A percentile compares a stretch with the other conserved stretches of the same genome.
Evolutionary conservation across 2,329 filamentous ascomycete genomes (phyloP).

Genomic region (Trichophyton simii): DNA sequence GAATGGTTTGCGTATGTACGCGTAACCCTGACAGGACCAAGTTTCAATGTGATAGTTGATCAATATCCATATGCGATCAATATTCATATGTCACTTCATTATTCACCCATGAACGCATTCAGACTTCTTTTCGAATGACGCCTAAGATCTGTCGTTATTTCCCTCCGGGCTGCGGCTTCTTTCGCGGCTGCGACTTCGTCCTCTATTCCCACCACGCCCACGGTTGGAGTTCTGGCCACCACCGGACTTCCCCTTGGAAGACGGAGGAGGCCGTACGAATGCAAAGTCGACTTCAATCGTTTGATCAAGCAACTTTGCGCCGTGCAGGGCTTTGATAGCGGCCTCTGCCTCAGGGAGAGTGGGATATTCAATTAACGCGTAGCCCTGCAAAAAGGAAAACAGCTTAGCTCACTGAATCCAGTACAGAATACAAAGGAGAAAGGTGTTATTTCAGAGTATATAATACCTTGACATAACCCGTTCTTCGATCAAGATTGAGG

Average conservation of each 20-base stretch:
- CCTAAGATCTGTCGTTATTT: slow-evolving; percentile 19
- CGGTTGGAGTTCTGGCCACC: slow-evolving; percentile 18
- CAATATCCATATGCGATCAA: not conserved
- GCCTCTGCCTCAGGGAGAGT: slow-evolving; percentile 51
- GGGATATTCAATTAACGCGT: slow-evolving; percentile 54
- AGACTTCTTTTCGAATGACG: not conserved
- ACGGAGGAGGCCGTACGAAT: slow-evolving; percentile 50
- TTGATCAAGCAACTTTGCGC: slow-evolving; percentile 50
- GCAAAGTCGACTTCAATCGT: slow-evolving; percentile 54
- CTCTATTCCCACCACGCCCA: slow-evolving; percentile 32
- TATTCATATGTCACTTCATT: not conserved
- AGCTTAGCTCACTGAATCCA: not conserved
- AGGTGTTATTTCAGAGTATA: not conserved
- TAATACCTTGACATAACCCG: slow-evolving; percentile 54
- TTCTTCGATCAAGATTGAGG: slow-evolving; percentile 52
- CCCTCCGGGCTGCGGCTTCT: slow-evolving; percentile 35
- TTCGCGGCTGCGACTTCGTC: slow-evolving; percentile 34
- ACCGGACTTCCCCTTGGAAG: slow-evolving; percentile 29
- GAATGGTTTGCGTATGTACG: not conserved
- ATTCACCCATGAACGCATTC: not conserved
- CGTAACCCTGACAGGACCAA: not conserved
- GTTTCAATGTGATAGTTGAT: not conserved
- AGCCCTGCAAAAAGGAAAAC: slow-evolving; percentile 38
- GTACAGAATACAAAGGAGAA: not conserved
- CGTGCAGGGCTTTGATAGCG: slow-evolving; percentile 50